Percentiles rank a stretch among this genome's conserved stretches.
Evolutionary conservation across 2,329 filamentous ascomycete genomes (phyloP).

Genomic region (Diplodia sapinea): DNA sequence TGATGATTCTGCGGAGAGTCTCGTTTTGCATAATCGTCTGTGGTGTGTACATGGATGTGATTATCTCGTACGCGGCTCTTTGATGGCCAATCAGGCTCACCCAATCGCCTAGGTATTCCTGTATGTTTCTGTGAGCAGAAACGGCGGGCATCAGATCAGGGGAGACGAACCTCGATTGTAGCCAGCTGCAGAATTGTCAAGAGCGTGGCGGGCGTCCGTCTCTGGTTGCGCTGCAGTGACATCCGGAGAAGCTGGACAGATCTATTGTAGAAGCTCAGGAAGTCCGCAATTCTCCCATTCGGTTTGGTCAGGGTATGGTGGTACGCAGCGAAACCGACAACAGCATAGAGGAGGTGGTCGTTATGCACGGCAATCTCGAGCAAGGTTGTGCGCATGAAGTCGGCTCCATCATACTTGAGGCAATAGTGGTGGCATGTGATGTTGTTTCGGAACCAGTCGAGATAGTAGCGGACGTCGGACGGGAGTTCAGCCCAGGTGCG

Average conservation of each 20-base stretch:
- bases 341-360: constrained; percentile 82
- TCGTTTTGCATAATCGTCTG: constrained; percentile 74
- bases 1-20: constrained; percentile 73
- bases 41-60: constrained; percentile 78
- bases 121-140: constrained; percentile 30
- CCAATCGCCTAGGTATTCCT: constrained; percentile 97
- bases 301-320: constrained; percentile 75
- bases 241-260: constrained; percentile 78
- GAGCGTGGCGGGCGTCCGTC: constrained; percentile 74
- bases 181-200: constrained; percentile 90
- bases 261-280: constrained; percentile 88
- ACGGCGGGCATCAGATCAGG: constrained; percentile 28
- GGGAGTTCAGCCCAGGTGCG: constrained; percentile 56
- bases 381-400: constrained; percentile 76
- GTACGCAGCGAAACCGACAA: constrained; percentile 89
- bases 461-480: constrained; percentile 75
- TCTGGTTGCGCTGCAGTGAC: constrained; percentile 72
- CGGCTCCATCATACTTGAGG: constrained; percentile 70
- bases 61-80: constrained; percentile 81
- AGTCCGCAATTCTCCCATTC: constrained; percentile 76
- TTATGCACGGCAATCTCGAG: constrained; percentile 75
- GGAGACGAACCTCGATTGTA: constrained; percentile 78
- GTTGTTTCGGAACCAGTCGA: constrained; percentile 78
- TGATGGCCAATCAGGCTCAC: constrained; percentile 92
- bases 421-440: constrained; percentile 85